A percentile compares a stretch with the other conserved stretches of the same genome.
Evolutionary conservation across 306 rosid genomes (phyloP).

Genomic region (Mucuna pruriens): DNA sequence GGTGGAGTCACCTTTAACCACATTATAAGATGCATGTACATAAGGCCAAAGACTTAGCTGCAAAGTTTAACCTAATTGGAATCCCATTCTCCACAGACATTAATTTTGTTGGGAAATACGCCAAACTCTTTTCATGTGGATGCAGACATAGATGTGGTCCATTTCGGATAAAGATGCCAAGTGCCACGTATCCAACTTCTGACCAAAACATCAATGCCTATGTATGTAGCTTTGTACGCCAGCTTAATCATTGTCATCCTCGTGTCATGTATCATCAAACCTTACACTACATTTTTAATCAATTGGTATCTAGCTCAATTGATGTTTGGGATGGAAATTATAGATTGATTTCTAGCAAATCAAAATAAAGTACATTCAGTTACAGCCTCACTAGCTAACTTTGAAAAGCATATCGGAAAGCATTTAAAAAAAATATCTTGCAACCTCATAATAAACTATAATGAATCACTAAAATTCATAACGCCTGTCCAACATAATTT

Average conservation of each 20-base stretch:
- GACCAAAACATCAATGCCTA: slow-evolving; percentile 48
- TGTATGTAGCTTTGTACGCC: slow-evolving; percentile 15
- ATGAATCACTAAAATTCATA: neutral
- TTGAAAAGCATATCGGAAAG: slow-evolving; percentile 2
- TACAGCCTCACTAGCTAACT: neutral
- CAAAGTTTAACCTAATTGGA: slow-evolving; percentile 50
- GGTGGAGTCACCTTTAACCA: slow-evolving; percentile 38
- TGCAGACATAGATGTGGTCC: slow-evolving; percentile 42
- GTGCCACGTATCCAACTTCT: slow-evolving; percentile 51
- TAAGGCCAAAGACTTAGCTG: slow-evolving; percentile 42
- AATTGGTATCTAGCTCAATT: neutral
- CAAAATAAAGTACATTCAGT: neutral
- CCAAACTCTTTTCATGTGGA: neutral
- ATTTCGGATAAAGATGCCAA: slow-evolving; percentile 45
- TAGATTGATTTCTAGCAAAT: neutral
- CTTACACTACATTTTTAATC: neutral
- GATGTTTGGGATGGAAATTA: neutral
- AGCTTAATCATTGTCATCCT: slow-evolving; percentile 41
- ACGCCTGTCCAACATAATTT: too few relatives aligned
- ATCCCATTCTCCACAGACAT: slow-evolving; percentile 69
- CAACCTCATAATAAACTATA: neutral
- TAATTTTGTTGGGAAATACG: slow-evolving; percentile 42
- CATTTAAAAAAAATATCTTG: neutral
- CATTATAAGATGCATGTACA: slow-evolving; percentile 39
- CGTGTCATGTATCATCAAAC: slow-evolving; percentile 1